Evolutionary conservation across 805 yeast species (phyloP).

Genomic region (Ogataea haglerorum): DNA sequence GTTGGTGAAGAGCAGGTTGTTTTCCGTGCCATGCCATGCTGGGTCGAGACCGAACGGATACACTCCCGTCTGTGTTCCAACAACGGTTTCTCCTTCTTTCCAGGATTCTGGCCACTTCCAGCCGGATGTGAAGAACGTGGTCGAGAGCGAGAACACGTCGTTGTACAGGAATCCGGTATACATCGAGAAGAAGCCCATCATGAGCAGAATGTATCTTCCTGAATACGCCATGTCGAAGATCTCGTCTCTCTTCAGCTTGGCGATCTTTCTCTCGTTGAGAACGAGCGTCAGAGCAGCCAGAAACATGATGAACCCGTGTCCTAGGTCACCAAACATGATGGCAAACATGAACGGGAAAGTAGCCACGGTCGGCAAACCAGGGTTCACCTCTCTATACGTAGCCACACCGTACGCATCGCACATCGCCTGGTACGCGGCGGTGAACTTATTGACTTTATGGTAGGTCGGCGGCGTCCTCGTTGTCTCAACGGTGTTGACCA

Average conservation of each 20-base stretch:
- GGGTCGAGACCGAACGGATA: slow-evolving; percentile 88
- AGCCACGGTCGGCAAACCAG: slow-evolving; percentile 90
- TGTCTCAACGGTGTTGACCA: slow-evolving; percentile 60
- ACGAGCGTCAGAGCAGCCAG: slow-evolving; percentile 71
- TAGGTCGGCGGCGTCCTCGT: slow-evolving; percentile 90
- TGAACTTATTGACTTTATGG: slow-evolving; percentile 92
- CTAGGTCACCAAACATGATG: slow-evolving; percentile 97
- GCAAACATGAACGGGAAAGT: slow-evolving; percentile 99
- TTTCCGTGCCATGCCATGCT: slow-evolving; percentile 97
- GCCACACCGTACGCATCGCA: slow-evolving; percentile 96
- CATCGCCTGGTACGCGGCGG: slow-evolving; percentile 87
- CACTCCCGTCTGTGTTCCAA: slow-evolving; percentile 62
- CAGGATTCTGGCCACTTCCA: slow-evolving; percentile 90
- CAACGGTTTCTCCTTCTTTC: slow-evolving; percentile 64
- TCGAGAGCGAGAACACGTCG: slow-evolving; percentile 87
- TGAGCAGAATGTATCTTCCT: slow-evolving; percentile 84
- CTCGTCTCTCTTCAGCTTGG: slow-evolving; percentile 75
- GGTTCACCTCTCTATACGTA: slow-evolving; percentile 90
- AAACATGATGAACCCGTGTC: slow-evolving; percentile 86
- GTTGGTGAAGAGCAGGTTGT: slow-evolving; percentile 83
- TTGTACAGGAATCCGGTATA: slow-evolving; percentile 93
- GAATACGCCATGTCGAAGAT: slow-evolving; percentile 94
- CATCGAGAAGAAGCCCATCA: slow-evolving; percentile 95
- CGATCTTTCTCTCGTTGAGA: slow-evolving; percentile 67
- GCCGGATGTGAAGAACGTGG: slow-evolving; percentile 83